Conservation (phyloP, 306 rosid species). For the Amphicarpaea edgeworthii region DNA sequence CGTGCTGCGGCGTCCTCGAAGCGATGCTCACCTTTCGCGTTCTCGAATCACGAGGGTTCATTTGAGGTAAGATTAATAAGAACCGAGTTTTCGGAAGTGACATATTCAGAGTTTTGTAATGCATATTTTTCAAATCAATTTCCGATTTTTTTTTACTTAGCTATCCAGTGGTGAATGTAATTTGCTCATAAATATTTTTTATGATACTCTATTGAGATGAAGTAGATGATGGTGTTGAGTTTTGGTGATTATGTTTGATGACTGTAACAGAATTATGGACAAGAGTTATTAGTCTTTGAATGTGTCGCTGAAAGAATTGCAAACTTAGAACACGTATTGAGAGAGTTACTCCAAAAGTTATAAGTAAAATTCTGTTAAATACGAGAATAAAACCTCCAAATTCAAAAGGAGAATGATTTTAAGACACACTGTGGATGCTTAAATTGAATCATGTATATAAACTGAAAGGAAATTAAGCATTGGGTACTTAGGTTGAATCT, state of each 20-base stretch:
- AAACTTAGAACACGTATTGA: too few species aligned
- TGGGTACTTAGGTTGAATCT: slow-evolving; percentile 5
- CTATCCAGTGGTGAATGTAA: neutral
- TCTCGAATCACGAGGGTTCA: slow-evolving; percentile 43
- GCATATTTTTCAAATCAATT: neutral
- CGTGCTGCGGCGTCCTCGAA: slow-evolving; percentile 67
- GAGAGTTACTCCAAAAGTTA: neutral
- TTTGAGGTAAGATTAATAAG: slow-evolving; percentile 48
- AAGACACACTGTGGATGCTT: neutral
- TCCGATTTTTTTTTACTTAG: too few species aligned
- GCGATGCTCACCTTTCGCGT: slow-evolving; percentile 61
- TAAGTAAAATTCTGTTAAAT: neutral
- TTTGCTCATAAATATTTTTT: neutral
- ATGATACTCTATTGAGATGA: neutral
- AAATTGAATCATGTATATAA: slow-evolving; percentile 2
- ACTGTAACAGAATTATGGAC: neutral
- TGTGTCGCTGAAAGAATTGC: too few species aligned
- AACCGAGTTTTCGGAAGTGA: neutral
- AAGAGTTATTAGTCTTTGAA: too few species aligned
- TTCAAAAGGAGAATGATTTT: neutral
- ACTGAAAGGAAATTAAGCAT: neutral
- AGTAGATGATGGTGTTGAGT: neutral
- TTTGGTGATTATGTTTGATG: neutral
- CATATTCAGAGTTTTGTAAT: neutral
- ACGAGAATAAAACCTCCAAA: neutral